phyloP scores from a whole-genome alignment of 176 grass and related monocot genomes.

The Melocanna baccifera region DNA sequence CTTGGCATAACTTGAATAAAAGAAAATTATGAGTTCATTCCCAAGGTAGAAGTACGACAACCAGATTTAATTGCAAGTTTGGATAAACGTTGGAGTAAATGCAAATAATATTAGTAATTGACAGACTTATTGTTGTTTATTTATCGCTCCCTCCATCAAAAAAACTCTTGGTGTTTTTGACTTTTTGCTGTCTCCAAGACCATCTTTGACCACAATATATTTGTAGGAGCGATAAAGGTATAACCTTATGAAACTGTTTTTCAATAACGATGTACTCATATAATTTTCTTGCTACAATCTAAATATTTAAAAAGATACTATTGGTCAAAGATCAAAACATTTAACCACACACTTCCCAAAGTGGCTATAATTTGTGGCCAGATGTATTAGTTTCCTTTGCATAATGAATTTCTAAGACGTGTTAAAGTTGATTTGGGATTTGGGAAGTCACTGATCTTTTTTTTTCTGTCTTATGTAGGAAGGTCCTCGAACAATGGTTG shows the following conservation, averaged over 20 bases:
- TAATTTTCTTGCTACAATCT: not conserved
- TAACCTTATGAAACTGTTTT: not conserved
- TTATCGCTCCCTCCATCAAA: not conserved
- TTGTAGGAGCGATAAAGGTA: not conserved
- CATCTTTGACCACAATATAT: not conserved
- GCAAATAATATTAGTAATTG: not conserved
- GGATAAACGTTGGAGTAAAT: not conserved
- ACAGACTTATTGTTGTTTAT: not conserved
- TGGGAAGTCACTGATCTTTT: not conserved
- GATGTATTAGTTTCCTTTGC: not conserved
- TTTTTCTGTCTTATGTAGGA: constrained; percentile 51
- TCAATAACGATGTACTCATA: not conserved
- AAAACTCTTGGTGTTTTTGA: not conserved
- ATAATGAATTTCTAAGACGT: not conserved
- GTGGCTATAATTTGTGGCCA: not conserved
- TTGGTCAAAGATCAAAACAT: not conserved
- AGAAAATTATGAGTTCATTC: not conserved
- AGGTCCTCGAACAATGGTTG: constrained; percentile 78
- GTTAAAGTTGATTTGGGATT: not conserved
- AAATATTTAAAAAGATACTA: not conserved
- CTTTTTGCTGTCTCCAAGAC: not conserved
- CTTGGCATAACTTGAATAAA: not conserved
- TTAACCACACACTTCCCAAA: not conserved
- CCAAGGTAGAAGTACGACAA: not conserved
- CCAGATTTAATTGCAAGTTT: not conserved